phyloP scores from a whole-genome alignment of 2,329 filamentous ascomycete species.

The Monilinia fructigena region DNA sequence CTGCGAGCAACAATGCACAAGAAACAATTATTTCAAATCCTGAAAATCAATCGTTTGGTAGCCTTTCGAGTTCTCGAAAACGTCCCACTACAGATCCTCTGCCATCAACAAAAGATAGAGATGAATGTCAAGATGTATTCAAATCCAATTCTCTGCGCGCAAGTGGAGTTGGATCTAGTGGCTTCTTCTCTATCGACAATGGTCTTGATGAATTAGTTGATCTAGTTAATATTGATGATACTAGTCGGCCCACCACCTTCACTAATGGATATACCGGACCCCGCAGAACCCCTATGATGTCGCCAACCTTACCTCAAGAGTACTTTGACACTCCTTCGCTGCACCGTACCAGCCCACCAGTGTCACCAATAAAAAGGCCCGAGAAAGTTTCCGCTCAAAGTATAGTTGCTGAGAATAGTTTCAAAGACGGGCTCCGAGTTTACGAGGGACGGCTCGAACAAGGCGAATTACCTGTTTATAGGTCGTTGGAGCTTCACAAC shows the following conservation, averaged over 20 bases:
- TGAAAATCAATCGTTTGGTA: neutral
- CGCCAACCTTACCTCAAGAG: conserved; percentile 30
- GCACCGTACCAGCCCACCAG: conserved; percentile 17
- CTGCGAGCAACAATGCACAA: no score
- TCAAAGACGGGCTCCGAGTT: conserved; percentile 12
- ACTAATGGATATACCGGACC: conserved; percentile 5
- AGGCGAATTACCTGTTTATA: conserved; percentile 3
- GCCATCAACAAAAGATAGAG: neutral
- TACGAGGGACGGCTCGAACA: conserved; percentile 15
- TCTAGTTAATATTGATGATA: conserved; percentile 25
- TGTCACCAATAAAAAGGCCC: conserved; percentile 23
- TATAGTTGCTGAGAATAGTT: neutral
- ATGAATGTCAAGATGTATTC: neutral
- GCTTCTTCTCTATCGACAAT: conserved; percentile 26
- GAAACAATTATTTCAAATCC: neutral
- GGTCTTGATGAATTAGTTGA: conserved; percentile 28
- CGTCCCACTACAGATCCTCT: neutral
- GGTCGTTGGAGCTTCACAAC: conserved; percentile 25
- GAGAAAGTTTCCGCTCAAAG: neutral
- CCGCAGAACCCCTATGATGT: conserved; percentile 28
- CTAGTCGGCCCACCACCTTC: conserved; percentile 20
- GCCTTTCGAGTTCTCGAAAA: neutral
- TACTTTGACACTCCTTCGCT: conserved; percentile 17
- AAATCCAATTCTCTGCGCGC: neutral
- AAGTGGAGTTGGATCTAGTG: conserved; percentile 25